Evolutionary conservation across 345 rosid species (phyloP).

Genomic region (Moringa oleifera): DNA sequence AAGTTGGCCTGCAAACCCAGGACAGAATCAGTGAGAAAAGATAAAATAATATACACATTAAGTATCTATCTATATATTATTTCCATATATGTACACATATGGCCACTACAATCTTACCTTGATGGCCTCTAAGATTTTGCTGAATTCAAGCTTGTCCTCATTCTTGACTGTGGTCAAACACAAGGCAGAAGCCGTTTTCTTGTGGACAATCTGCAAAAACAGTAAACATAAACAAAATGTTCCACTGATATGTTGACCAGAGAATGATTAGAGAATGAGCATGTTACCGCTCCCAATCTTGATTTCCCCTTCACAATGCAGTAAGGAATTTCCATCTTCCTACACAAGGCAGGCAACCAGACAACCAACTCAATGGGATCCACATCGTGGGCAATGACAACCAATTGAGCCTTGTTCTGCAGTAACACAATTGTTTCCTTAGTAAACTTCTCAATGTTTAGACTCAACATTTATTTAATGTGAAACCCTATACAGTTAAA

Average conservation of each 20-base stretch:
- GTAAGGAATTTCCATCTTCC: slow-evolving; percentile 86
- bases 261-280: no score
- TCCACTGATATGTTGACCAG: no score
- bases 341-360: slow-evolving; percentile 82
- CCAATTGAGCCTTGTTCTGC: slow-evolving; percentile 72
- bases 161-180: slow-evolving; percentile 79
- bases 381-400: slow-evolving; percentile 79
- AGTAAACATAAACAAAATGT: neutral
- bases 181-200: slow-evolving; percentile 56
- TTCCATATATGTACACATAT: neutral
- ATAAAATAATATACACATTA: no score
- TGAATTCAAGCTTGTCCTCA: slow-evolving; percentile 75
- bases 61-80: neutral
- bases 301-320: slow-evolving; percentile 80
- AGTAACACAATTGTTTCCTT: neutral
- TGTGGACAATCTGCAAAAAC: slow-evolving; percentile 48
- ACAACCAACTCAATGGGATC: slow-evolving; percentile 86
- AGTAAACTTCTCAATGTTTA: no score
- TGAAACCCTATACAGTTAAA: no score
- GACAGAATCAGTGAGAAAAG: slow-evolving; percentile 3
- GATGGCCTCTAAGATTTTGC: slow-evolving; percentile 71
- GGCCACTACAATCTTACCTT: slow-evolving; percentile 34
- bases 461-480: no score
- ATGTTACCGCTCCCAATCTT: slow-evolving; percentile 58
- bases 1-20: slow-evolving; percentile 47